Evolutionary conservation across 805 yeast species (phyloP).

Genomic region (Wickerhamiella azyma): DNA sequence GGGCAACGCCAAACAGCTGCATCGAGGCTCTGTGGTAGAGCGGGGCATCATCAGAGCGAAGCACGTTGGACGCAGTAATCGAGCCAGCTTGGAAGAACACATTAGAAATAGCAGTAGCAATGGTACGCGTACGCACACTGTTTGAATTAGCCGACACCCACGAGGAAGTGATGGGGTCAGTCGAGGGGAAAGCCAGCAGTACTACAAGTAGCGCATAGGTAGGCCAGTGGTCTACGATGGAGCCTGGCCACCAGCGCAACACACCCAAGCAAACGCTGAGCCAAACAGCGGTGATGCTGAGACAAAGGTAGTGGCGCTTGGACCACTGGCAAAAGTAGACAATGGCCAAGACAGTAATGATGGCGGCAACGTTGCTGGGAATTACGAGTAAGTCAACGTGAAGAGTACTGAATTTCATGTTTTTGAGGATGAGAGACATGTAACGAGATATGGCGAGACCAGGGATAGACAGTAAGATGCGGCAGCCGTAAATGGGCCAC

Average conservation of each 20-base stretch:
- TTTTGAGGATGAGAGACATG: slow-evolving; percentile 36
- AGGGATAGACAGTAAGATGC: slow-evolving; percentile 33
- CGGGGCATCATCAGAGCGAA: slow-evolving; percentile 37
- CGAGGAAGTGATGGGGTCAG: slow-evolving; percentile 36
- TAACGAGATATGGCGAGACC: slow-evolving; percentile 30
- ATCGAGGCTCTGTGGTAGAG: slow-evolving; percentile 25
- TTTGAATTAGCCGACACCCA: slow-evolving; percentile 42
- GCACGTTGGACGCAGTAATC: slow-evolving; percentile 36
- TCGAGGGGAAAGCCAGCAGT: slow-evolving; percentile 21
- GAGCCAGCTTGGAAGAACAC: slow-evolving; percentile 40
- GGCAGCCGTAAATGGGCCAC: slow-evolving; percentile 41
- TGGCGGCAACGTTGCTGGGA: slow-evolving; percentile 23
- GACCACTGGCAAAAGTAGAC: neutral
- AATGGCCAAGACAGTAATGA: neutral
- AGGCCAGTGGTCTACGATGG: slow-evolving; percentile 20
- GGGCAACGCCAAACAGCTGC: slow-evolving; percentile 25
- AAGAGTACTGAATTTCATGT: slow-evolving; percentile 40
- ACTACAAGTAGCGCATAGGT: slow-evolving; percentile 17
- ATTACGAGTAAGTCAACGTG: slow-evolving; percentile 39
- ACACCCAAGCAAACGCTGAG: slow-evolving; percentile 6
- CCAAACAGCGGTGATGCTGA: slow-evolving; percentile 10
- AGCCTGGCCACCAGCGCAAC: slow-evolving; percentile 1
- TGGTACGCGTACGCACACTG: slow-evolving; percentile 39
- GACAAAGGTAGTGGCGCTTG: slow-evolving; percentile 4
- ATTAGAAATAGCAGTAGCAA: slow-evolving; percentile 40